A percentile compares a stretch with the other conserved stretches of the same genome.
These are phyloP conservation scores for Carex parvula DNA, from an alignment of 176 grass and related monocot genomes.

Conservation along the genomic window DNA sequence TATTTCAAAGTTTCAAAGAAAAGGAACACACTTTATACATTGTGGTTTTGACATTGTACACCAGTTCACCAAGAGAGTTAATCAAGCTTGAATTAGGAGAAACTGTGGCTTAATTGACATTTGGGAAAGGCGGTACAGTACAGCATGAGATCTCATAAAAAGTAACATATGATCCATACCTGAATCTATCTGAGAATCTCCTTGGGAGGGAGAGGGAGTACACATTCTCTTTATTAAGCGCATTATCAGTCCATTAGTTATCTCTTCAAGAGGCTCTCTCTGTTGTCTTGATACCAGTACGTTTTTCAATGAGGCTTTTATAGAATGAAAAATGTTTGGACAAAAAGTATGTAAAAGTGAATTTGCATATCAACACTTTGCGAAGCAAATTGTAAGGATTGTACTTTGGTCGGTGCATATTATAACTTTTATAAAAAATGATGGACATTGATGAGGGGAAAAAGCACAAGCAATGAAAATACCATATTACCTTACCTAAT, in stretches of 20 bases:
- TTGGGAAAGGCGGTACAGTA: background rate
- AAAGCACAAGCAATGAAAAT: background rate
- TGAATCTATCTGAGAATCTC: constrained; percentile 43
- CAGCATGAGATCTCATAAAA: background rate
- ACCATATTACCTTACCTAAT: constrained; percentile 43
- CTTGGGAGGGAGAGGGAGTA: constrained; percentile 29
- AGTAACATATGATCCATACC: constrained; percentile 4
- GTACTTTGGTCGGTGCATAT: background rate
- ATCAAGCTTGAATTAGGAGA: background rate
- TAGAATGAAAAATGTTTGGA: constrained; percentile 1
- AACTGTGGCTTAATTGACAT: background rate
- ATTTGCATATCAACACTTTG: background rate
- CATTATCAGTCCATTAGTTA: constrained; percentile 60
- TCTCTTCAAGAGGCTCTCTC: constrained; percentile 59
- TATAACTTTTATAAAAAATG: background rate
- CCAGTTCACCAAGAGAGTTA: background rate
- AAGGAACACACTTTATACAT: background rate
- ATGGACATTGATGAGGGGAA: background rate
- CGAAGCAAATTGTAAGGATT: background rate
- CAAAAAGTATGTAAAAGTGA: background rate
- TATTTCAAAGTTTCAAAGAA: background rate
- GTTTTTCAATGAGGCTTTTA: constrained; percentile 74
- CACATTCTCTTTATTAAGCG: constrained; percentile 93
- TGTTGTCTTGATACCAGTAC: constrained; percentile 55
- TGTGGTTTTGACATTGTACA: background rate